A percentile compares a stretch with the other conserved stretches of the same genome.
Conservation (phyloP, 768 basidiomycete genomes). For the Rhizopogon rudus region DNA sequence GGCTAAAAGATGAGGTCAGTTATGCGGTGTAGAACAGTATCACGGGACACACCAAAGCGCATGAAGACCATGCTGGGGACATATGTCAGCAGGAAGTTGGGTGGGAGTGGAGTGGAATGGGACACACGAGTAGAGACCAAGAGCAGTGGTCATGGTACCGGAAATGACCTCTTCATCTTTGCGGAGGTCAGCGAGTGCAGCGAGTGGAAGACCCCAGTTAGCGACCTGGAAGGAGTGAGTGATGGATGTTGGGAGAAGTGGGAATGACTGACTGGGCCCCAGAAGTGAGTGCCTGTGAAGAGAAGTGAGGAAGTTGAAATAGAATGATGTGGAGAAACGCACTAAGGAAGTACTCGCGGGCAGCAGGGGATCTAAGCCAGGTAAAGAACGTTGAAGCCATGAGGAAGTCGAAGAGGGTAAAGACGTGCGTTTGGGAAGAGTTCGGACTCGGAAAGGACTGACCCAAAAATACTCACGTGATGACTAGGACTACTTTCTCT, state of each 20-base stretch:
- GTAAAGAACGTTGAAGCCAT: slow-evolving; percentile 85
- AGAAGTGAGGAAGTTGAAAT: slow-evolving; percentile 12
- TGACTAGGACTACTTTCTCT: background rate
- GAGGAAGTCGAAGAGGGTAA: slow-evolving; percentile 4
- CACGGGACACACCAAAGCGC: slow-evolving; percentile 70
- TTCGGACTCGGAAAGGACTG: too few relatives aligned
- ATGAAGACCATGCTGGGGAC: slow-evolving; percentile 72
- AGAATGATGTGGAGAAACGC: slow-evolving; percentile 26
- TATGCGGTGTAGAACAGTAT: background rate
- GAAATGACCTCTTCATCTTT: slow-evolving; percentile 98
- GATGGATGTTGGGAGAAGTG: background rate
- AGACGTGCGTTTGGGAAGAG: too few relatives aligned
- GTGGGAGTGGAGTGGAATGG: slow-evolving; percentile 6
- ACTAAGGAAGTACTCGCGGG: slow-evolving; percentile 95
- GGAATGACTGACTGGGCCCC: slow-evolving; percentile 79
- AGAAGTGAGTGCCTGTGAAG: slow-evolving; percentile 86
- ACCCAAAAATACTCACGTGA: slow-evolving; percentile 9
- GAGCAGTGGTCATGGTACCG: slow-evolving; percentile 91
- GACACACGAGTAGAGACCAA: slow-evolving; percentile 89
- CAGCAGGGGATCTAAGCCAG: slow-evolving; percentile 90
- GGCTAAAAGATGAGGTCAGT: slow-evolving; percentile 40
- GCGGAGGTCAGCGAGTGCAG: slow-evolving; percentile 83
- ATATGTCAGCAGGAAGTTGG: slow-evolving; percentile 6
- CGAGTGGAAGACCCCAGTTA: slow-evolving; percentile 97
- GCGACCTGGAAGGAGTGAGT: slow-evolving; percentile 58